Evolutionary conservation across 129 eudicot species (phyloP).

Genomic region (Saposhnikovia divaricata): DNA sequence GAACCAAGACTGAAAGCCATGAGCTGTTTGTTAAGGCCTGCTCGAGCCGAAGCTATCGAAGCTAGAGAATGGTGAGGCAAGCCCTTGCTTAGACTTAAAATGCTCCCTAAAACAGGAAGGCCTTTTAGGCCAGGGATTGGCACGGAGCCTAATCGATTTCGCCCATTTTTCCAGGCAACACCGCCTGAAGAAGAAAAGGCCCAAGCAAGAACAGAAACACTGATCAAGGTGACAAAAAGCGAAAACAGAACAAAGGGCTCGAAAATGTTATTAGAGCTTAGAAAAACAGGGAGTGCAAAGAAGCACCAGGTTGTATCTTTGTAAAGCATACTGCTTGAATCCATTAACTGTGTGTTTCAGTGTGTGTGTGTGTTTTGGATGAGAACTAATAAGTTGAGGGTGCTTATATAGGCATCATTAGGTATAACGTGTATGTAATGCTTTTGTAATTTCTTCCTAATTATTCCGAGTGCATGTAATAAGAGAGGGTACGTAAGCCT

Average conservation of each 20-base stretch:
- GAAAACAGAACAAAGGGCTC: conserved; percentile 6
- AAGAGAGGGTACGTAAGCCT: not conserved
- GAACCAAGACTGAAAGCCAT: conserved; percentile 29
- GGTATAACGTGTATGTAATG: not conserved
- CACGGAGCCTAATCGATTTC: not conserved
- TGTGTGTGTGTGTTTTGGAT: not conserved
- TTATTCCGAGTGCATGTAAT: not conserved
- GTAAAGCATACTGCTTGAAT: not conserved
- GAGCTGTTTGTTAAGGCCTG: conserved; percentile 12
- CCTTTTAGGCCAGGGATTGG: conserved; percentile 29
- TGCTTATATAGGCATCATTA: not conserved
- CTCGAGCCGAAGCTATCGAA: conserved; percentile 8
- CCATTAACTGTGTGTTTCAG: not conserved
- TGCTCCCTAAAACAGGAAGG: conserved; percentile 29
- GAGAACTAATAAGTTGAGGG: not conserved
- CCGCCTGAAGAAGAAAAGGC: conserved; percentile 17
- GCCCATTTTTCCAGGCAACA: conserved; percentile 23
- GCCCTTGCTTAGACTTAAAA: conserved; percentile 20
- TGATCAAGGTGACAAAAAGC: not conserved
- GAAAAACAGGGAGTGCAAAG: conserved; percentile 23
- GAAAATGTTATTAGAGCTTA: conserved; percentile 17
- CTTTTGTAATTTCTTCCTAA: not conserved
- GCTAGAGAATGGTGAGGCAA: conserved; percentile 30
- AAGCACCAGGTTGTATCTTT: conserved; percentile 33
- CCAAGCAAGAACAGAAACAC: conserved; percentile 6